Base-by-base conservation (phyloP, 2,329 filamentous ascomycete genomes). In the Ophiostoma perfectum region DNA sequence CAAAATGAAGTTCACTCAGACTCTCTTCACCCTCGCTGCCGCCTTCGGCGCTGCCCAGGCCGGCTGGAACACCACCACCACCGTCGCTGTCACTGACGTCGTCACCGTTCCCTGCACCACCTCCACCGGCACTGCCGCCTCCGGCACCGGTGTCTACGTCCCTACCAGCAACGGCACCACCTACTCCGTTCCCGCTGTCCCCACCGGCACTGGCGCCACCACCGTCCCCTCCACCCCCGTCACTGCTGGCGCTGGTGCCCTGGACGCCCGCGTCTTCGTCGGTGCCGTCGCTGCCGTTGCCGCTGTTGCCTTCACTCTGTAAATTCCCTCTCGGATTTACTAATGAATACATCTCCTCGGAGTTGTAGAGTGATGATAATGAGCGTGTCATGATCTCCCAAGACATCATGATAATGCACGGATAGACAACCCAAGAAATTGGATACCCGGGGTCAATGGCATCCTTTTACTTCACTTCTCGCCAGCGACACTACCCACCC, bases 231-330 rank as follows among this genome's bases (percentile, higher is more conserved):
- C 27, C 27, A 36, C 12, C 45, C 5, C 67, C n/a, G 66, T 66
- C 27, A 68, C 68, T 4, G 67, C 71, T 18, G 71, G 70, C 16
- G 70, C 70, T 11, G 45, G 49, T 16, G 58, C 64, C 11, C 45
- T 70, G 3, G 70, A 68, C n/a, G 62, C 67, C 58, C 69, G 70
- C 45, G 65, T 67, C 5, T 62, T 69, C 9, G 66, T 70, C 64
- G 70, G 70, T 14, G 71, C 71, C 14, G 69, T 52, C 39, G 71
- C 70, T 4, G 71, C 69, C 36, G 71, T 72, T 4, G 71, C 71
- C 5, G 71, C 70, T 42, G 63, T 71, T 62, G 71, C 70, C 41
- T 70, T 72, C 64, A 63, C 69, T 27, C 69, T 72, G 69, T 72
- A 71, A 71, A 47, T 47, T 14, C 27, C n/a, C 27, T 52, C 3